Base-by-base conservation (phyloP, 257 asterid genomes). In the Gynochthodes officinalis region DNA sequence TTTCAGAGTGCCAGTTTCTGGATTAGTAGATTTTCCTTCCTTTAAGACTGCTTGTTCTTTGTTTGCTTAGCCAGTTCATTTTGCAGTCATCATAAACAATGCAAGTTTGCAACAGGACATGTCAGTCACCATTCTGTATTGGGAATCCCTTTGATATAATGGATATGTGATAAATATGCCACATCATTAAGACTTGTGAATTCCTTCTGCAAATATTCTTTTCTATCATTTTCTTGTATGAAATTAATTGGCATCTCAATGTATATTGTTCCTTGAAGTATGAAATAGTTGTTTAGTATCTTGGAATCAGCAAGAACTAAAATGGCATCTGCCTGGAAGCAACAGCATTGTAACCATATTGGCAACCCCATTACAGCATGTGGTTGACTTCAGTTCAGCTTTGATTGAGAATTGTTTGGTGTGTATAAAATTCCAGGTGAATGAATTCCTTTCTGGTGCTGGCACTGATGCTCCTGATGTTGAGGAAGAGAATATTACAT, bases 391-490 rank as follows among this genome's bases (percentile, higher is more conserved):
- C n/a, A 64, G 44, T 66, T 50, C 64, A 54, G 57, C 28, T 77
- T 72, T 42, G 73, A 49, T 12, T 76, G 62, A 48, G 19, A n/a
- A 35, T 57, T 69, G 80, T 76, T 77, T 48, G 62, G 28, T 64
- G 40, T 64, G 64, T 70, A 39, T 50, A 62, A 74, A 6, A 28
- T 59, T 43, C 69, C 75, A 94, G 99, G 99, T 95, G 65, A 90
- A 90, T 80, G 98, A 95, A 83, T 95, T 92, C 82, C 89, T 95
- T 73, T 93, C 97, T 84, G 99, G 99, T 83, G 98, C 96, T 76
- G 99, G 99, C 70, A 90, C 99, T 57, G 98, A 95, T 86, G 99
- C 99, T 68, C 99, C 99, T 62, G 99, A 95, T 77, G 99, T 95
- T 71, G 99, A 95, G 81, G 98, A 92, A 71, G 97, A 95, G 83